Percentiles rank a stretch among this genome's conserved stretches.
phyloP scores from a whole-genome alignment of 495 filamentous ascomycete genomes.

The Trichoderma parareesei region DNA sequence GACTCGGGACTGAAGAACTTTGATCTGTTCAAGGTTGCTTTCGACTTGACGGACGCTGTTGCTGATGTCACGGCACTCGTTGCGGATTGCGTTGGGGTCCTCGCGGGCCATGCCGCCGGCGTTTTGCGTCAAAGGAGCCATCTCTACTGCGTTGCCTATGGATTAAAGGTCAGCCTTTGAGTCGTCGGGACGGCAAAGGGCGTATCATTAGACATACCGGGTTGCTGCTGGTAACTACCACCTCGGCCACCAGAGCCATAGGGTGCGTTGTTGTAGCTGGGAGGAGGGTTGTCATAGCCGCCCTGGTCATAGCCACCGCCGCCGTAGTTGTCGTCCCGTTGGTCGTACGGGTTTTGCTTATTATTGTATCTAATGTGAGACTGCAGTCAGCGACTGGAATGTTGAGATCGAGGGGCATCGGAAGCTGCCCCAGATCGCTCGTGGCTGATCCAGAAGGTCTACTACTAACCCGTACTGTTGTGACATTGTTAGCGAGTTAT shows the following conservation, averaged over 20 bases:
- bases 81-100: constrained; percentile 67
- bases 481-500: constrained; percentile 25
- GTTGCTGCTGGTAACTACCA: constrained; percentile 30
- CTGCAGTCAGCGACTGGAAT: constrained; percentile 21
- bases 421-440: neutral
- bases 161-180: constrained; percentile 6
- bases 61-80: constrained; percentile 74
- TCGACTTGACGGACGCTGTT: constrained; percentile 69
- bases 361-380: constrained; percentile 33
- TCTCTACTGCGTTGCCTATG: constrained; percentile 49
- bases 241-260: constrained; percentile 25
- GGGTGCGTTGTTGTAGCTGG: constrained; percentile 37
- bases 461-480: constrained; percentile 31
- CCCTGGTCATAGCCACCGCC: constrained; percentile 20
- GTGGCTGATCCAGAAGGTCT: neutral
- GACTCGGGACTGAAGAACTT: constrained; percentile 47
- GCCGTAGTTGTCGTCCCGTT: constrained; percentile 27
- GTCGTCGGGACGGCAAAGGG: neutral
- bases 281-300: constrained; percentile 20
- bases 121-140: constrained; percentile 49
- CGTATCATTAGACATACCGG: constrained; percentile 10
- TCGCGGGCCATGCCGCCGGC: constrained; percentile 31
- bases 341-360: constrained; percentile 43
- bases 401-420: neutral
- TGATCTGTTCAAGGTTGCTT: constrained; percentile 50